Base-by-base conservation (phyloP, 176 grass and related monocot genomes). In the Tillandsia leiboldiana region DNA sequence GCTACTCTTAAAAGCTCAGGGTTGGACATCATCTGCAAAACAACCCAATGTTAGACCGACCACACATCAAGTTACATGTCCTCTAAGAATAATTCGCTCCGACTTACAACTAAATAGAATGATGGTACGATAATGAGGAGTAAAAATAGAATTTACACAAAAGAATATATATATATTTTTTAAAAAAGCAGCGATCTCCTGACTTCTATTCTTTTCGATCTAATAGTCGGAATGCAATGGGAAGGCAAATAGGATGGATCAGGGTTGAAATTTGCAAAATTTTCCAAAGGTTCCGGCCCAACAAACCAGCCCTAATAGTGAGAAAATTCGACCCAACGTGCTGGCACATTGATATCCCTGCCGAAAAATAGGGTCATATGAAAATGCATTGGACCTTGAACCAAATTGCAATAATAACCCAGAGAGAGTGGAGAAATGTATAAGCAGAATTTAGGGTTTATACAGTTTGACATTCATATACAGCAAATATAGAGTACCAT, bases 1-100 rank as follows among this genome's bases (percentile, higher is more conserved):
- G 94, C 94, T 48, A 99, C 50, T 57, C 51, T 99, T 62, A 99
- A 3, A 17, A 99, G 77, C 53, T 93, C 83, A 13, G 94, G 94
- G 48, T 99, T 99, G 49, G 90, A 83, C 90, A 99, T 93, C 75
- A 99, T 52, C 94, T 99, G 84, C 74, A 90, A 12, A 13, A 26
- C n/a, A 18, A 72, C 50, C 64, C 42, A 58, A 65, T 42, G 56
- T 67, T 51, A 53, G 50, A 67, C 70, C 57, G 74, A 73, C 50
- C 2, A 12, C 17, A 51, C 2, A 1, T 50, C 72, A 33, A 78
- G n/a, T 64, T 11, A 3, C 9, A 12, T 57, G 28, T 0, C 18
- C 56, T 14, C 6, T 67, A 58, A 27, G 47, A 8, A 62, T 78
- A 7, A 12, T 53, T 48, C 18, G 50, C 61, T 42, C 23, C 47